Percentiles rank a stretch among this genome's conserved stretches.
Evolutionary conservation across 2,329 filamentous ascomycete genomes (phyloP).

Genomic region (Xylaria sp.): DNA sequence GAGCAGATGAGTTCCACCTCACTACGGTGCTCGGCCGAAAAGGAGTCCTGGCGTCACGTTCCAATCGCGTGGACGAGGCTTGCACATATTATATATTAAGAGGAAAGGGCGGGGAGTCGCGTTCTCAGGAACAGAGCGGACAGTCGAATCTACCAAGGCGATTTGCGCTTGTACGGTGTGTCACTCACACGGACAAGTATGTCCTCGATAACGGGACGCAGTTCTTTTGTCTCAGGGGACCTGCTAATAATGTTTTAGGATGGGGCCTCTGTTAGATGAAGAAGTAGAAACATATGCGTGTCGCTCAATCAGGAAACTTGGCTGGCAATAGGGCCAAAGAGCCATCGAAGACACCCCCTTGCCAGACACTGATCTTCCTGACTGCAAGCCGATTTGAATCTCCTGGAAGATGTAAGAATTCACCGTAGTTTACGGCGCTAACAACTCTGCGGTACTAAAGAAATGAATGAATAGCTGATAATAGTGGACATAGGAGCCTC

Average conservation of each 20-base stretch:
- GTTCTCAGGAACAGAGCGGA: slow-evolving; percentile 28
- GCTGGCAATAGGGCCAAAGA: slow-evolving; percentile 19
- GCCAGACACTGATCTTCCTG: slow-evolving; percentile 24
- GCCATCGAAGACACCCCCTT: slow-evolving; percentile 11
- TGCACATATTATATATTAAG: slow-evolving; percentile 31
- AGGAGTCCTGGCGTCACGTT: slow-evolving; percentile 17
- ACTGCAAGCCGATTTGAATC: slow-evolving; percentile 18
- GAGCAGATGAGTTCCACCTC: slow-evolving; percentile 24
- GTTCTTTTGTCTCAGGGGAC: slow-evolving; percentile 8
- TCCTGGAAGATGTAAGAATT: slow-evolving; percentile 16
- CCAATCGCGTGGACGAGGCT: slow-evolving; percentile 26
- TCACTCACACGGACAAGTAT: not conserved
- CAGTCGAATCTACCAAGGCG: slow-evolving; percentile 7
- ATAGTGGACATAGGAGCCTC: slow-evolving; percentile 6
- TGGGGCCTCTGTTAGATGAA: slow-evolving; percentile 42
- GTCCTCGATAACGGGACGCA: not conserved
- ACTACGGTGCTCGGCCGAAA: slow-evolving; percentile 19
- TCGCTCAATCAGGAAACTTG: slow-evolving; percentile 46
- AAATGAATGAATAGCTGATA: not conserved
- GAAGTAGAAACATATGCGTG: slow-evolving; percentile 43
- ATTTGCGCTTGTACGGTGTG: not conserved
- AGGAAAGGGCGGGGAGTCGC: slow-evolving; percentile 18
- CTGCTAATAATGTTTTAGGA: slow-evolving; percentile 30
- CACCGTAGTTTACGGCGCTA: not conserved
- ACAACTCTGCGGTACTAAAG: not conserved